Base-by-base conservation (phyloP, 495 filamentous ascomycete species). In the Trichoderma erinaceum region DNA sequence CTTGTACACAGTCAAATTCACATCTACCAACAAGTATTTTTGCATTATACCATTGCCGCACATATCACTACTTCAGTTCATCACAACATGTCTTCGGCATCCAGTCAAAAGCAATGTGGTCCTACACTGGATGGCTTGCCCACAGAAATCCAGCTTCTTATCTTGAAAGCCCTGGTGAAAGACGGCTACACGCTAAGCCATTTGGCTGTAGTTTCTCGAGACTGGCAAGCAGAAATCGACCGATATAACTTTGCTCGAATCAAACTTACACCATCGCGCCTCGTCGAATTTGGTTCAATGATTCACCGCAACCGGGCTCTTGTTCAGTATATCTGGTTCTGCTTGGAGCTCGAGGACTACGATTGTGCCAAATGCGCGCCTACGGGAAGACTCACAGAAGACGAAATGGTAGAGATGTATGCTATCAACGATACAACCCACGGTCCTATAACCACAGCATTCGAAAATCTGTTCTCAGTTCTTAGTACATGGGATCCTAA, bases 161-260 rank as follows among this genome's bases (percentile, higher is more conserved):
- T 75, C 69, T 61, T 75, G 11, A n/a, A 70, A 68, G 65, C 50
- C 66, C 65, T 74, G 68, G 46, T 78, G 43, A 72, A 74, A 70
- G 71, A 74, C 72, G 72, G 71, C 43, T 73, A 71, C 67, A 75
- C 56, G 67, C 67, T 76, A 70, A 73, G 71, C 76, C 66, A 58
- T 66, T 75, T 76, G 56, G 75, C 75, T 69, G 72, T 77, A 69
- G 76, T 79, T 56, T 81, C 75, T 67, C 72, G 74, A 76, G 78
- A 78, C 68, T 79, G 77, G 71, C 78, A 78, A 67, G 68, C 69
- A 66, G 71, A 71, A 16, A 61, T 81, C 68, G 78, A 79, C 74
- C 74, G 68, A 68, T 64, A 76, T 69, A 78, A 73, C 70, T 79
- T 78, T 74, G 71, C 72, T 72, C 73, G 75, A 68, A 73, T 81